phyloP scores from a whole-genome alignment of 257 asterid species.

The Penstemon barbatus region DNA sequence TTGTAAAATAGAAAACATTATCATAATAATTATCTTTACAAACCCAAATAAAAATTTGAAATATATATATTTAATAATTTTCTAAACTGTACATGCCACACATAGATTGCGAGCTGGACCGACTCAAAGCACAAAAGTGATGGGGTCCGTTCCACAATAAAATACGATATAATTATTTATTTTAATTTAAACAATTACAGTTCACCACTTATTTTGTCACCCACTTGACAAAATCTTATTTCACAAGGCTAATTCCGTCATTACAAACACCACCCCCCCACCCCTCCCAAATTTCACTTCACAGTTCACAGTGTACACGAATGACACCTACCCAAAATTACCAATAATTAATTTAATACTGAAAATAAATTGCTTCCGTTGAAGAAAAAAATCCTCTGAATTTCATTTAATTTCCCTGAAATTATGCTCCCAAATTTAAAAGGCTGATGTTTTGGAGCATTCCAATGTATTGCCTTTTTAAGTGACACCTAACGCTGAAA shows the following conservation, averaged over 20 bases:
- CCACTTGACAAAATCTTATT: slow-evolving; percentile 36
- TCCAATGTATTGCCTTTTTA: slow-evolving; percentile 55
- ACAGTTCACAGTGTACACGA: too few species aligned
- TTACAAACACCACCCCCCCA: not conserved
- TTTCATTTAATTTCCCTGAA: slow-evolving; percentile 10
- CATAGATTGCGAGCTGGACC: slow-evolving; percentile 58
- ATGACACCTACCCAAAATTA: not conserved
- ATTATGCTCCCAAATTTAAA: slow-evolving; percentile 26
- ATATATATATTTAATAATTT: too few species aligned
- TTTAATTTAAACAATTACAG: slow-evolving; percentile 30
- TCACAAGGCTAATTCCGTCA: slow-evolving; percentile 33
- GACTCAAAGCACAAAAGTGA: slow-evolving; percentile 37
- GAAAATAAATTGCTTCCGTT: slow-evolving; percentile 1
- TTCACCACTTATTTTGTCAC: slow-evolving; percentile 42
- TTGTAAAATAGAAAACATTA: too few species aligned
- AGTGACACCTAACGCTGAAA: slow-evolving; percentile 59
- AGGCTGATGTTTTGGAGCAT: slow-evolving; percentile 55
- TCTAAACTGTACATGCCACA: slow-evolving; percentile 17
- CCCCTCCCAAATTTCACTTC: too few species aligned
- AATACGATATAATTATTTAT: not conserved
- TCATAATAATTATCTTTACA: too few species aligned
- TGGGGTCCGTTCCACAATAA: slow-evolving; percentile 41
- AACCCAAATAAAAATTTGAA: too few species aligned
- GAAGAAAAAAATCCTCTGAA: not conserved
- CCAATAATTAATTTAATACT: slow-evolving; percentile 16